These are phyloP conservation scores for Ogataea dorogensis DNA, from an alignment of 805 yeast genomes.

Conservation along the genomic window DNA sequence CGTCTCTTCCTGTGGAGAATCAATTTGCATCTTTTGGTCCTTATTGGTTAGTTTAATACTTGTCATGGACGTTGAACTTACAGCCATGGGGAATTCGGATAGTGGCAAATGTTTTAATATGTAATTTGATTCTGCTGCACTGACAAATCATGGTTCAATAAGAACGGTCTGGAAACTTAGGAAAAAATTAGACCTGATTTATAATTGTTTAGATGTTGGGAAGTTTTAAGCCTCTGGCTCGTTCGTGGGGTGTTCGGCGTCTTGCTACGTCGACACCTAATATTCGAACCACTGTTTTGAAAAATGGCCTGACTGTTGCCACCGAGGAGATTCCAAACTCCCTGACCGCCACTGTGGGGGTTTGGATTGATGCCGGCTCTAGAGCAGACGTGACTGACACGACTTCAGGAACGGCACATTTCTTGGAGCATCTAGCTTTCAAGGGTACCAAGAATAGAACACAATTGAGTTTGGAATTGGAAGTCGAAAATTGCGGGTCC, in stretches of 20 bases:
- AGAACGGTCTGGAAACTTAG: slow-evolving; percentile 5
- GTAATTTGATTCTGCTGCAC: slow-evolving; percentile 1
- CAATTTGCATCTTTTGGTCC: slow-evolving; percentile 43
- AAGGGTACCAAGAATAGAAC: slow-evolving; percentile 85
- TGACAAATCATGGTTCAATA: slow-evolving; percentile 4
- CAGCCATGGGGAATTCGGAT: slow-evolving; percentile 4
- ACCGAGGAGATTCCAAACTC: slow-evolving; percentile 84
- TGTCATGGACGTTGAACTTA: background rate
- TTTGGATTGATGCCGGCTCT: slow-evolving; percentile 98
- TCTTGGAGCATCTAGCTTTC: slow-evolving; percentile 93
- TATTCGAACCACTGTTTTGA: slow-evolving; percentile 67
- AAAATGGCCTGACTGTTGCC: slow-evolving; percentile 95
- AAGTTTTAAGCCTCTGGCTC: background rate
- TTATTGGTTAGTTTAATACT: slow-evolving; percentile 9
- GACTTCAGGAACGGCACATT: slow-evolving; percentile 95
- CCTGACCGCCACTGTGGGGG: slow-evolving; percentile 94
- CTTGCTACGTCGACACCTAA: slow-evolving; percentile 35
- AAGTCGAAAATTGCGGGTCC: slow-evolving; percentile 94
- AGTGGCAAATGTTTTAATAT: slow-evolving; percentile 9
- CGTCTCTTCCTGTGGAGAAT: slow-evolving; percentile 40
- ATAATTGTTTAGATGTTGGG: slow-evolving; percentile 9
- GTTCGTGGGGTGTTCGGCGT: slow-evolving; percentile 6
- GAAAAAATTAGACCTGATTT: background rate
- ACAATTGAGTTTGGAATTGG: slow-evolving; percentile 82
- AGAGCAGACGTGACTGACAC: slow-evolving; percentile 83